A percentile compares a stretch with the other conserved stretches of the same genome.
These are phyloP conservation scores for Cyclotella atomus DNA, from an alignment of 108 stramenopile species.

Conservation along the genomic window DNA sequence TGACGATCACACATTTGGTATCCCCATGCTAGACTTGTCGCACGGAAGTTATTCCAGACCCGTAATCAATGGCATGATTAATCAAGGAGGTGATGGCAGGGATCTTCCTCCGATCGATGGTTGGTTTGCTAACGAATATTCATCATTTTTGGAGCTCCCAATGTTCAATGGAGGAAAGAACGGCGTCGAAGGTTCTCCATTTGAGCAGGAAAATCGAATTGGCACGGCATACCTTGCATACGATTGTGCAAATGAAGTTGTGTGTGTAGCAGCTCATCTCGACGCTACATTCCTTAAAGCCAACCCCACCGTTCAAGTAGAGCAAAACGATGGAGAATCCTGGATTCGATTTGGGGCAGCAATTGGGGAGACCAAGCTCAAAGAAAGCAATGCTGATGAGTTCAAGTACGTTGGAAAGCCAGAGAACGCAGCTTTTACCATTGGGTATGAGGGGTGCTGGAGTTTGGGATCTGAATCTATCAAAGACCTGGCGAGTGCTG, in stretches of 20 bases:
- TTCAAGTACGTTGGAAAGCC: neutral
- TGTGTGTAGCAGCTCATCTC: conserved; percentile 7
- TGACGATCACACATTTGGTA: neutral
- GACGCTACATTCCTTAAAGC: neutral
- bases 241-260: neutral
- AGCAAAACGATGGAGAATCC: neutral
- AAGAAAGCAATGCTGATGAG: conserved; percentile 10
- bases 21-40: neutral
- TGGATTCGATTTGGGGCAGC: conserved; percentile 11
- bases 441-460: conserved; percentile 17
- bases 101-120: conserved; percentile 1
- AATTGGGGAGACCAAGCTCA: conserved; percentile 6
- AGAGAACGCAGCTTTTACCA: neutral
- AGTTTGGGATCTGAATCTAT: neutral
- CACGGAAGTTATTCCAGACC: neutral
- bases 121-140: neutral
- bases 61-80: neutral
- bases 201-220: neutral
- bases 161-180: conserved; percentile 12
- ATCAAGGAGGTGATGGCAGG: neutral
- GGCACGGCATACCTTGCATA: conserved; percentile 1
- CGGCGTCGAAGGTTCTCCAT: neutral
- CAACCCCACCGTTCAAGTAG: neutral
- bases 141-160: neutral
- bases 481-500: neutral